phyloP scores from a whole-genome alignment of 495 filamentous ascomycete species.

The Lasiosphaeriaceae sp. region DNA sequence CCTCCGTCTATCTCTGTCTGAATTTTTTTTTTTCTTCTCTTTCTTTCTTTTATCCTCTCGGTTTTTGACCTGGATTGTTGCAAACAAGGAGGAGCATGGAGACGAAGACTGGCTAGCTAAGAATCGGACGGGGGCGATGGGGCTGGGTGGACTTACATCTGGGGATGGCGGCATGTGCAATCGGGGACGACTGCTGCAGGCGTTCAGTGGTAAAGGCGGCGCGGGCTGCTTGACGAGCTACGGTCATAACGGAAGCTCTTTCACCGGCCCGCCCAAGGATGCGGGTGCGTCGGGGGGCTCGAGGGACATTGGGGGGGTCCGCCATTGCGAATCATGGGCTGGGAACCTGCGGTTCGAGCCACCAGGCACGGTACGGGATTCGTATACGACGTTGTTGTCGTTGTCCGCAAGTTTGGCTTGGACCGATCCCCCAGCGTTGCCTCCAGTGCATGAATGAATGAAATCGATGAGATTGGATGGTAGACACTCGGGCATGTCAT shows the following conservation, averaged over 20 bases:
- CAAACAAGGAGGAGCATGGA: background rate
- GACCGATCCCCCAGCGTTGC: too few relatives aligned
- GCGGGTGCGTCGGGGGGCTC: constrained; percentile 16
- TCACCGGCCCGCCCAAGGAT: background rate
- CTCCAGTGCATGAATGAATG: too few relatives aligned
- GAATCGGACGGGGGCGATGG: background rate
- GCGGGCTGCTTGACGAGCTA: constrained; percentile 13
- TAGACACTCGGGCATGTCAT: too few relatives aligned
- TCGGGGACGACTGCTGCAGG: constrained; percentile 2
- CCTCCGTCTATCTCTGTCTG: too few relatives aligned
- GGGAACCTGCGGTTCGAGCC: background rate
- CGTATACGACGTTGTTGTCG: too few relatives aligned
- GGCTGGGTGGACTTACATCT: constrained; percentile 22
- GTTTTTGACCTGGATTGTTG: too few relatives aligned
- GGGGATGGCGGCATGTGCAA: constrained; percentile 7
- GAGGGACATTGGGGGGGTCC: constrained; percentile 2
- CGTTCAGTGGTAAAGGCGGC: constrained; percentile 11
- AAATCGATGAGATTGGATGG: too few relatives aligned
- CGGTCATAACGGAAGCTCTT: constrained; percentile 7
- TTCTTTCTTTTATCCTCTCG: too few relatives aligned
- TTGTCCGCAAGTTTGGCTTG: too few relatives aligned
- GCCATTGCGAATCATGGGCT: constrained; percentile 2
- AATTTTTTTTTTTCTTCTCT: too few relatives aligned
- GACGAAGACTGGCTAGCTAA: background rate
- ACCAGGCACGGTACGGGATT: background rate